Evolutionary conservation across 192 early-diverging fungal genomes (phyloP).

Genomic region (Allomyces macrogynus): DNA sequence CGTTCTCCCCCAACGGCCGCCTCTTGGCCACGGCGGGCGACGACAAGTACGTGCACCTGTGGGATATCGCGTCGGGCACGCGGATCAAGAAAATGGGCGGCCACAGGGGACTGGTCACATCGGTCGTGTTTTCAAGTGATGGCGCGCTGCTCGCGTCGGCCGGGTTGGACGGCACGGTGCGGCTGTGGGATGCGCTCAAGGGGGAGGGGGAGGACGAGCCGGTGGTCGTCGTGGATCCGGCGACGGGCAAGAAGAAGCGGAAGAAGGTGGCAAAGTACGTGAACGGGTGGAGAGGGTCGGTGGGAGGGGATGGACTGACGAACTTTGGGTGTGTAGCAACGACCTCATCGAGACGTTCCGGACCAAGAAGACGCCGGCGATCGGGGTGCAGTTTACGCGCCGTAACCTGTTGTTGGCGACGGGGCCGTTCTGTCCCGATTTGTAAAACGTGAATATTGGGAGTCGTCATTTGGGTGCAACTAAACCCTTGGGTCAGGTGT

Average conservation of each 20-base stretch:
- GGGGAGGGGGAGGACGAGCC: constrained; percentile 14
- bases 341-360: constrained; percentile 53
- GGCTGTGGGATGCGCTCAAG: constrained; percentile 69
- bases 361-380: constrained; percentile 83
- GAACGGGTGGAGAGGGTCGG: constrained; percentile 2
- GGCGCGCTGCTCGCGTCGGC: constrained; percentile 63
- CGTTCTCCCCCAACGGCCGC: constrained; percentile 80
- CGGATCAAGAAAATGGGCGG: constrained; percentile 66
- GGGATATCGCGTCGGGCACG: constrained; percentile 77
- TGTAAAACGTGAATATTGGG: neutral
- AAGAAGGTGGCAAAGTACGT: constrained; percentile 4
- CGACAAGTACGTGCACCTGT: constrained; percentile 46
- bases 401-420: constrained; percentile 68
- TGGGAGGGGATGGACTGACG: constrained; percentile 4
- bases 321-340: constrained; percentile 12
- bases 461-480: neutral
- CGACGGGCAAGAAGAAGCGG: constrained; percentile 4
- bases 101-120: constrained; percentile 64
- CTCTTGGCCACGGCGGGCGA: constrained; percentile 72
- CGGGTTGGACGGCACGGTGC: constrained; percentile 69
- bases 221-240: constrained; percentile 5
- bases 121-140: constrained; percentile 67
- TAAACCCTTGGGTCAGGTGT: too few relatives aligned
- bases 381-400: constrained; percentile 59
- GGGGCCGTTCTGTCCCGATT: constrained; percentile 41